Conservation (phyloP, 305 asterid species). For the Ajuga reptans region DNA sequence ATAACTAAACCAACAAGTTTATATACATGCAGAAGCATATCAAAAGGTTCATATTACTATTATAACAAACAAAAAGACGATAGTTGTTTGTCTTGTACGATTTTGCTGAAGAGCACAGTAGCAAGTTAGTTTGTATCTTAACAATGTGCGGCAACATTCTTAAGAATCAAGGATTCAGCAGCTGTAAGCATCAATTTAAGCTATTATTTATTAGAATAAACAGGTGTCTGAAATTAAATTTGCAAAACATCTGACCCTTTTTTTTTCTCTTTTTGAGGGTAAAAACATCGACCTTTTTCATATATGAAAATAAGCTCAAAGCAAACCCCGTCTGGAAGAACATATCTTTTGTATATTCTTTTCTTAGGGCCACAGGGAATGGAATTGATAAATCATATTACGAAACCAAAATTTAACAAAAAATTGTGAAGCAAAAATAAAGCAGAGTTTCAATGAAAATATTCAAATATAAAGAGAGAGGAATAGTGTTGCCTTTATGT, state of each 20-base stretch:
- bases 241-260: not conserved
- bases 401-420: not conserved
- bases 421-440: constrained; percentile 13
- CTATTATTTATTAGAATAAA: not conserved
- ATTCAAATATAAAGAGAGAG: constrained; percentile 3
- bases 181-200: not conserved
- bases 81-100: not conserved
- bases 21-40: not conserved
- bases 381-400: not conserved
- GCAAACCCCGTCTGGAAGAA: not conserved
- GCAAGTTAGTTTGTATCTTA: not conserved
- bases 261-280: not conserved
- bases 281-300: not conserved
- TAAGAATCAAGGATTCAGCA: not conserved
- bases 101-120: constrained; percentile 6
- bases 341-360: not conserved
- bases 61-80: not conserved
- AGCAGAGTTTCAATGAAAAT: constrained; percentile 1
- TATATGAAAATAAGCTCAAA: not conserved
- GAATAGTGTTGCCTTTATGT: constrained; percentile 46
- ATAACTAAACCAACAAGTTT: not conserved
- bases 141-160: not conserved
- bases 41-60: not conserved
- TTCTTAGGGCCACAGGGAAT: not conserved
- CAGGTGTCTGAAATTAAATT: not conserved